Evolutionary conservation across 2,329 filamentous ascomycete species (phyloP), one percentile per base, ranked within the genome.

Genomic region (Fulvia fulva): DNA sequence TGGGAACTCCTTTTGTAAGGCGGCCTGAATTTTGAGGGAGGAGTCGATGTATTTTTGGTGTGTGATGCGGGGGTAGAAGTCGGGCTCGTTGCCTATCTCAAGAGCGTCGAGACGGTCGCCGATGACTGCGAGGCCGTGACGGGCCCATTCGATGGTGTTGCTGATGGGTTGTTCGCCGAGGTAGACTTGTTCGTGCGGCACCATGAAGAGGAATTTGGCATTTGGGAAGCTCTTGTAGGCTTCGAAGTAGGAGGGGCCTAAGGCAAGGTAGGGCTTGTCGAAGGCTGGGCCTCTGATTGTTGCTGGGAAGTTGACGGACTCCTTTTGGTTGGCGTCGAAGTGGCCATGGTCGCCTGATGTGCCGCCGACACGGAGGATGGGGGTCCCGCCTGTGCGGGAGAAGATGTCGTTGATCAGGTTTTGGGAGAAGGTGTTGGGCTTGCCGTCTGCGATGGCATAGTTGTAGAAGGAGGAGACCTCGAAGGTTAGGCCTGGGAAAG

Each of bases 31-130:
- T 14, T 50, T 49, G 12, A 32, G 45, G n/a, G 37, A 56, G 16
- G 50, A 43, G 19, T 59, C 47, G 57, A 56, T 28, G 28, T 59
- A 59, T 9, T 50, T 55, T 8, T 54, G 45, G 7, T 51, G 34
- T 14, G 45, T 51, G 47, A 51, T 52, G 2, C 41, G 28, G 2
- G 32, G 23, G 22, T 53, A 59, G 28, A 49, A 57, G 28, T 60
- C 55, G 5, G 58, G 58, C 32, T 60, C 58, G 32, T 60, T 60
- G 16, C 58, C 58, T 16, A 57, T 53, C 34, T 60, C 44, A 9
- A 60, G 25, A n/a, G 55, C 58, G 28, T 60, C 53, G 5, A 60
- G 54, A 19, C 51, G 43, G 23, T 51, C 34, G 12, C 54, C 58
- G n/a, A 60, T 57, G 8, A 47, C 30, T n/a, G 28, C 37, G 7